Evolutionary conservation across 2,329 filamentous ascomycete species (phyloP).

Genomic region (Kalmusia sp.): DNA sequence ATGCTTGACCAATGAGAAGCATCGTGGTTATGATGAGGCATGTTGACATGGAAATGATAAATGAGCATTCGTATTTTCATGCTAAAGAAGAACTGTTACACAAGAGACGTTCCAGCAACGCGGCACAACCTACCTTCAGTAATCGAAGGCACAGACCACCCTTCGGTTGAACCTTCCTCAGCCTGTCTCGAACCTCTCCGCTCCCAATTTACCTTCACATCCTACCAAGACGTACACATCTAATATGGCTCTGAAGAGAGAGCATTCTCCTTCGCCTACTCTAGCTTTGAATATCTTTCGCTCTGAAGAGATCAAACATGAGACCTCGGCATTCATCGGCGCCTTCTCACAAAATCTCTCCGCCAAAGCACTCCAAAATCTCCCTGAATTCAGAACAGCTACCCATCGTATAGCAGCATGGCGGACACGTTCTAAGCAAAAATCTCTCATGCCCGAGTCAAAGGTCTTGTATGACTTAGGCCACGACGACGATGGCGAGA

Average conservation of each 20-base stretch:
- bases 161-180: constrained; percentile 5
- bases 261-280: constrained; percentile 24
- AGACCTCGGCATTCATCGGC: constrained; percentile 59
- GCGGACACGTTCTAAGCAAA: constrained; percentile 56
- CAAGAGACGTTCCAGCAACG: neutral
- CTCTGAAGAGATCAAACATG: constrained; percentile 56
- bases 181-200: neutral
- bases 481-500: constrained; percentile 63
- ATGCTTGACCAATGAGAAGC: too few relatives aligned
- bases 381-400: constrained; percentile 53
- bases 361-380: constrained; percentile 50
- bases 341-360: constrained; percentile 56
- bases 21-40: too few relatives aligned
- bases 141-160: constrained; percentile 3
- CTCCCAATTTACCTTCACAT: constrained; percentile 13
- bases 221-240: neutral
- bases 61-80: too few relatives aligned
- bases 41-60: too few relatives aligned
- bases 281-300: constrained; percentile 46
- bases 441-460: constrained; percentile 47
- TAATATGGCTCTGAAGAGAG: constrained; percentile 42
- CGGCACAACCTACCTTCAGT: neutral
- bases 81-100: neutral
- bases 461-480: constrained; percentile 52
- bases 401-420: constrained; percentile 61